Conservation (phyloP, 1,284 basidiomycete species). For the Grifola frondosa region DNA sequence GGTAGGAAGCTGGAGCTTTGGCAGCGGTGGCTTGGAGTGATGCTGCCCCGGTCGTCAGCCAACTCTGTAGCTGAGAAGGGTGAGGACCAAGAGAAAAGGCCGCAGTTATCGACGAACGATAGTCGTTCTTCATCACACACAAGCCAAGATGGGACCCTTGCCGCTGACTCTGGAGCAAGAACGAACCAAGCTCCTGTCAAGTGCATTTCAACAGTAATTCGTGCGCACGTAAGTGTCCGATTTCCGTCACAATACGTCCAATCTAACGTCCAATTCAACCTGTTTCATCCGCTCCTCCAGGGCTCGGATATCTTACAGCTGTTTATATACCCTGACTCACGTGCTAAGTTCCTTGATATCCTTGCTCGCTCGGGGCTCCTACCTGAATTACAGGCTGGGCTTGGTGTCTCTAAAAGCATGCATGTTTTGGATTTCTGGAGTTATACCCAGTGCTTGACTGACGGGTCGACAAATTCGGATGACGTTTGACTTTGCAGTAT, state of each 20-base stretch:
- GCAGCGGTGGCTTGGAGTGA: constrained; percentile 53
- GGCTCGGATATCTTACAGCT: constrained; percentile 50
- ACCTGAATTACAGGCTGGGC: constrained; percentile 37
- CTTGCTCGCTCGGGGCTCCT: constrained; percentile 47
- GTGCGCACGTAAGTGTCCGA: constrained; percentile 52
- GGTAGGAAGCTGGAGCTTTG: constrained; percentile 73
- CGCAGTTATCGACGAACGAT: not conserved
- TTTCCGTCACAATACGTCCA: too few species aligned
- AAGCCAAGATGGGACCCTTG: constrained; percentile 24
- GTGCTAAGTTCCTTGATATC: constrained; percentile 57
- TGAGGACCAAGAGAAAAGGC: not conserved
- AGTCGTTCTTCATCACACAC: not conserved
- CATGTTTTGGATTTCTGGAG: constrained; percentile 34
- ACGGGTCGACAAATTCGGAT: not conserved
- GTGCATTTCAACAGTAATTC: constrained; percentile 50
- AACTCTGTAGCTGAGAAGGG: not conserved
- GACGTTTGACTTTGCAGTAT: not conserved
- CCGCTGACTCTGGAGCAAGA: constrained; percentile 9
- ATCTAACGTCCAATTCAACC: too few species aligned
- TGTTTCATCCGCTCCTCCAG: constrained; percentile 42
- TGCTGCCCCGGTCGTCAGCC: not conserved
- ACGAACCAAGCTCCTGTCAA: constrained; percentile 37
- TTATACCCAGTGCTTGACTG: constrained; percentile 19
- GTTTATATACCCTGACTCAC: constrained; percentile 72
- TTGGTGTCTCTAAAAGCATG: constrained; percentile 23